A percentile compares a stretch with the other conserved stretches of the same genome.
These are phyloP conservation scores for Monosporozyma aerobia DNA, from an alignment of 805 yeast genomes.

Conservation along the genomic window DNA sequence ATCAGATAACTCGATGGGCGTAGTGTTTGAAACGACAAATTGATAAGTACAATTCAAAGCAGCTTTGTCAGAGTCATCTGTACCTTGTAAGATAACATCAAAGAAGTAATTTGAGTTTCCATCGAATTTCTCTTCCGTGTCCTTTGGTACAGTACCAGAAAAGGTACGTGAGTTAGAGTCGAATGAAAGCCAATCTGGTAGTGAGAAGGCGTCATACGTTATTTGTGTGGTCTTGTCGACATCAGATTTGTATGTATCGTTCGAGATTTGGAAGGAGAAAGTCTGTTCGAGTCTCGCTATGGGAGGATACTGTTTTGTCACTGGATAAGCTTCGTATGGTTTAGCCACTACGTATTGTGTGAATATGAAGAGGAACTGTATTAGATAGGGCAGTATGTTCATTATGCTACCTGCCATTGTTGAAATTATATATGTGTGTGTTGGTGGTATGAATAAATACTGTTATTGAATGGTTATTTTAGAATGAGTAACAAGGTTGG, in stretches of 20 bases:
- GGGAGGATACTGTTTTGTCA: constrained; percentile 69
- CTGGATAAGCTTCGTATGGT: constrained; percentile 29
- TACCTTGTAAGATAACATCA: constrained; percentile 50
- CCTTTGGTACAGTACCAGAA: constrained; percentile 51
- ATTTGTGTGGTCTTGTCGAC: constrained; percentile 36
- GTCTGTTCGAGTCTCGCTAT: constrained; percentile 63
- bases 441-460: no score
- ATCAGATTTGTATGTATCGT: constrained; percentile 53
- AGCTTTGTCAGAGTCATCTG: constrained; percentile 45
- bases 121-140: not conserved
- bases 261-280: constrained; percentile 59
- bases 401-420: not conserved
- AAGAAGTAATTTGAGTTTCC: constrained; percentile 31
- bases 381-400: not conserved
- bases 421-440: not conserved
- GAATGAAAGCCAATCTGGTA: constrained; percentile 76
- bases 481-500: not conserved
- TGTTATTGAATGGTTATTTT: no score
- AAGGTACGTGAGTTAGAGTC: constrained; percentile 53
- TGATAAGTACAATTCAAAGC: constrained; percentile 41
- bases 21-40: constrained; percentile 49
- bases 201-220: constrained; percentile 43
- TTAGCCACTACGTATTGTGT: not conserved
- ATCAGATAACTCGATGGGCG: constrained; percentile 40
- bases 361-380: not conserved